Conservation (phyloP, 148 eudicot genomes). For the Dysphania ambrosioides region DNA sequence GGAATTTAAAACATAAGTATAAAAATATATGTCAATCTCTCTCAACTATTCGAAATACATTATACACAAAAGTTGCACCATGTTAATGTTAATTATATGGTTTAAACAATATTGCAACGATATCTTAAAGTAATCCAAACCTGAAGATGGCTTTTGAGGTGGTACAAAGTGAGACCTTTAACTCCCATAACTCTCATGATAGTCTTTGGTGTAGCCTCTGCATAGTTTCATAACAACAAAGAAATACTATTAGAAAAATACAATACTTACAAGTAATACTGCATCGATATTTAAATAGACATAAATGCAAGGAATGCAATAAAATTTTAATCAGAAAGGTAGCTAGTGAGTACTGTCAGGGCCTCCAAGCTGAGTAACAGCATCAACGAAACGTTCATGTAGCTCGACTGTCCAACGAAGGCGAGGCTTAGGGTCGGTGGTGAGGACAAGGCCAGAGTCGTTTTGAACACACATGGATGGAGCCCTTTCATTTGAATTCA, state of each 20-base stretch:
- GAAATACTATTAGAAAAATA: background rate
- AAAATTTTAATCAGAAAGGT: too few relatives aligned
- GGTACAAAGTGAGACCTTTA: constrained; percentile 85
- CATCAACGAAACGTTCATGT: constrained; percentile 32
- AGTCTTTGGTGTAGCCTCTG: constrained; percentile 89
- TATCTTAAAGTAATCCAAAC: constrained; percentile 15
- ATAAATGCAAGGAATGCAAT: too few relatives aligned
- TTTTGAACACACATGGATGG: constrained; percentile 19
- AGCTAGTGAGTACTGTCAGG: constrained; percentile 20
- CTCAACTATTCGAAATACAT: too few relatives aligned
- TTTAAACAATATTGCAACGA: too few relatives aligned
- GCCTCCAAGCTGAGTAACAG: constrained; percentile 32
- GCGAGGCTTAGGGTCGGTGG: constrained; percentile 32
- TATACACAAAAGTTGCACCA: constrained; percentile 1
- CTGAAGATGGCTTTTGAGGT: constrained; percentile 81
- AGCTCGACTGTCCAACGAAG: constrained; percentile 32
- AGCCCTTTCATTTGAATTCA: constrained; percentile 14
- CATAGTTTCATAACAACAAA: background rate
- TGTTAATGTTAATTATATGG: background rate
- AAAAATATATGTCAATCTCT: too few relatives aligned
- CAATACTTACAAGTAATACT: background rate
- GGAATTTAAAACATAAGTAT: background rate
- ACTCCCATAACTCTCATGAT: constrained; percentile 86
- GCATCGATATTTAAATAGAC: background rate
- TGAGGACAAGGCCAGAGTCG: constrained; percentile 21